Evolutionary conservation across 2,329 filamentous ascomycete genomes (phyloP).

Genomic region (Trichoderma harzianum): DNA sequence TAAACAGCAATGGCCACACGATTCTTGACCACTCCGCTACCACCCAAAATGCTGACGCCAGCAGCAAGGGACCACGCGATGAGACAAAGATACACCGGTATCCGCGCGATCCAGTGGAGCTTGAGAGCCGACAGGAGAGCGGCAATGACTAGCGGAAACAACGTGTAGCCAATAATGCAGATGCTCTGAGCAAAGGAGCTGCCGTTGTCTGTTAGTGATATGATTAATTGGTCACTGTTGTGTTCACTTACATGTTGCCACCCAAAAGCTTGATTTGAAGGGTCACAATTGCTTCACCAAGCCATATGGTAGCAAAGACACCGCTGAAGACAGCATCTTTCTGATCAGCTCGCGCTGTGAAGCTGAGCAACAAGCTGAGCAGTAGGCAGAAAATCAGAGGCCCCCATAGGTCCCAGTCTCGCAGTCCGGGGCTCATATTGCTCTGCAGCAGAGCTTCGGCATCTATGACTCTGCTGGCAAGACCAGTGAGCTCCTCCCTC

Average conservation of each 20-base stretch:
- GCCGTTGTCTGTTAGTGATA: slow-evolving; percentile 25
- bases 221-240: background rate
- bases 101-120: slow-evolving; percentile 74
- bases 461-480: slow-evolving; percentile 62
- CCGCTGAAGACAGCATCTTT: slow-evolving; percentile 89
- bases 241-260: slow-evolving; percentile 81
- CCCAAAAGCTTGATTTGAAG: slow-evolving; percentile 94
- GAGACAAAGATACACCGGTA: slow-evolving; percentile 86
- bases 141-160: slow-evolving; percentile 94
- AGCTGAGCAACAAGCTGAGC: slow-evolving; percentile 81
- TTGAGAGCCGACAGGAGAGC: slow-evolving; percentile 80
- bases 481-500: slow-evolving; percentile 58
- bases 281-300: slow-evolving; percentile 95
- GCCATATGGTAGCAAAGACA: slow-evolving; percentile 95
- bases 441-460: slow-evolving; percentile 60
- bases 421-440: slow-evolving; percentile 81
- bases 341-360: slow-evolving; percentile 75
- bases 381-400: slow-evolving; percentile 91
- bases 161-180: slow-evolving; percentile 96
- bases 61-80: slow-evolving; percentile 92
- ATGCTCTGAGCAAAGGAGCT: slow-evolving; percentile 97
- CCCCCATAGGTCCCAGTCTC: slow-evolving; percentile 98
- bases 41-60: slow-evolving; percentile 91
- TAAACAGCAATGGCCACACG: slow-evolving; percentile 91
- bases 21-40: slow-evolving; percentile 93